Conservation (phyloP, 345 rosid species). For the Lepidium aucheri region DNA sequence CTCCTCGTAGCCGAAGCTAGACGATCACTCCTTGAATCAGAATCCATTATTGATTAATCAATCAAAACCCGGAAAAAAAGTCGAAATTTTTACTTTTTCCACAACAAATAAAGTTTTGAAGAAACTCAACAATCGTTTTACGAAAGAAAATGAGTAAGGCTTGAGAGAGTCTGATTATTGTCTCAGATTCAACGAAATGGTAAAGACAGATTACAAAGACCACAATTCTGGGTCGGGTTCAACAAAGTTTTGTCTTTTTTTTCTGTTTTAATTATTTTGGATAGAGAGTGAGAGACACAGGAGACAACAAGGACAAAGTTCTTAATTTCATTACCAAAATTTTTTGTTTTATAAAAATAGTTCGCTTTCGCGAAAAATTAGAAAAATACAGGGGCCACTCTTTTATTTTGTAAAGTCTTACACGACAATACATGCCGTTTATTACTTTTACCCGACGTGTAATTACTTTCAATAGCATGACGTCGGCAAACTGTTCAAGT, state of each 20-base stretch:
- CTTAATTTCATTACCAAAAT: neutral
- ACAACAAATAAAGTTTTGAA: neutral
- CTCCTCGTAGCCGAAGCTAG: slow-evolving; percentile 70
- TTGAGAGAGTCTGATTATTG: neutral
- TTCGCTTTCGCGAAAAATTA: neutral
- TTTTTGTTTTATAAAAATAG: neutral
- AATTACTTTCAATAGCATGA: neutral
- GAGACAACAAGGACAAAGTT: neutral
- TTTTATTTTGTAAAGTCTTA: neutral
- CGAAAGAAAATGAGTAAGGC: neutral
- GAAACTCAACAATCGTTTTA: neutral
- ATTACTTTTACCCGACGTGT: slow-evolving; percentile 4
- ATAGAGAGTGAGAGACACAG: slow-evolving; percentile 20
- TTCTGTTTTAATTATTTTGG: slow-evolving; percentile 10
- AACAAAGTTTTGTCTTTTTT: neutral
- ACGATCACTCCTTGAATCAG: slow-evolving; percentile 82
- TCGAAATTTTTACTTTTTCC: neutral
- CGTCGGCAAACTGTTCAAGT: neutral
- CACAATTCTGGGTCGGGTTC: slow-evolving; percentile 14
- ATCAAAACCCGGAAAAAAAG: neutral
- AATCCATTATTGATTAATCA: slow-evolving; percentile 49
- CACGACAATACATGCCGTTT: slow-evolving; percentile 3
- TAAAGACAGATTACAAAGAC: slow-evolving; percentile 10
- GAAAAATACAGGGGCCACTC: neutral
- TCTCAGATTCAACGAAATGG: slow-evolving; percentile 5